Conservation (phyloP, 1,284 basidiomycete species). For the Trametes pubescens region DNA sequence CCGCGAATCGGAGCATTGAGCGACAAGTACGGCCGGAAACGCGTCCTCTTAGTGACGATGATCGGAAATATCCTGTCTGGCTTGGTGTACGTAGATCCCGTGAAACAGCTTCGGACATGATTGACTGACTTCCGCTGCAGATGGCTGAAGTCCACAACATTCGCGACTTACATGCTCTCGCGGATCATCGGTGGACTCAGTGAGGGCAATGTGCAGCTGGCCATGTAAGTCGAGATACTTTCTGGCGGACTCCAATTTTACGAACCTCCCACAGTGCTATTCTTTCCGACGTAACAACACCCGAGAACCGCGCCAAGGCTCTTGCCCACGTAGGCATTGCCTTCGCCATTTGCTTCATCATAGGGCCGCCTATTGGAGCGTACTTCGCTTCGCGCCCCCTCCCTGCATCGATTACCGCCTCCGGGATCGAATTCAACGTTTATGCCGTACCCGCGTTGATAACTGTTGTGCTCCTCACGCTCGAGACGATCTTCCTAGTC, state of each 20-base stretch:
- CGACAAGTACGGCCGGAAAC: slow-evolving; percentile 87
- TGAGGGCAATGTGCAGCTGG: slow-evolving; percentile 87
- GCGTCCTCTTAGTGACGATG: slow-evolving; percentile 85
- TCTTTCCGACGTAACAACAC: slow-evolving; percentile 86
- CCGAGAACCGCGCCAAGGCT: slow-evolving; percentile 79
- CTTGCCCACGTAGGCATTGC: slow-evolving; percentile 94
- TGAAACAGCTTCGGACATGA: neutral
- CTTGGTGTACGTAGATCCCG: slow-evolving; percentile 61
- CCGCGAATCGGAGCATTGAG: slow-evolving; percentile 84
- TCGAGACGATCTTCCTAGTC: slow-evolving; percentile 77
- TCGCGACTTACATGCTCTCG: slow-evolving; percentile 88
- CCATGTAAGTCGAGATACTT: slow-evolving; percentile 59
- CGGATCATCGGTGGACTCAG: slow-evolving; percentile 89
- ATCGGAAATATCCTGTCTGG: slow-evolving; percentile 91
- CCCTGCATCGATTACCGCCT: slow-evolving; percentile 60
- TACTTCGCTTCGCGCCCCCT: slow-evolving; percentile 81
- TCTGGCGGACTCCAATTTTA: slow-evolving; percentile 19
- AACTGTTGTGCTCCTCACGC: slow-evolving; percentile 73
- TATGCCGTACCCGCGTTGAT: slow-evolving; percentile 87
- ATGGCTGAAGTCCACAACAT: slow-evolving; percentile 89
- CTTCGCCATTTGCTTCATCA: slow-evolving; percentile 91
- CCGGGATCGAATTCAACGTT: slow-evolving; percentile 79
- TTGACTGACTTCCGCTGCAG: slow-evolving; percentile 46
- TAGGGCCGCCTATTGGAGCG: slow-evolving; percentile 84
- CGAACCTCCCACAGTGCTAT: slow-evolving; percentile 67